Percentiles rank a stretch among this genome's conserved stretches.
phyloP scores from a whole-genome alignment of 495 filamentous ascomycete species.

The Aspergillus carlsbadensis region DNA sequence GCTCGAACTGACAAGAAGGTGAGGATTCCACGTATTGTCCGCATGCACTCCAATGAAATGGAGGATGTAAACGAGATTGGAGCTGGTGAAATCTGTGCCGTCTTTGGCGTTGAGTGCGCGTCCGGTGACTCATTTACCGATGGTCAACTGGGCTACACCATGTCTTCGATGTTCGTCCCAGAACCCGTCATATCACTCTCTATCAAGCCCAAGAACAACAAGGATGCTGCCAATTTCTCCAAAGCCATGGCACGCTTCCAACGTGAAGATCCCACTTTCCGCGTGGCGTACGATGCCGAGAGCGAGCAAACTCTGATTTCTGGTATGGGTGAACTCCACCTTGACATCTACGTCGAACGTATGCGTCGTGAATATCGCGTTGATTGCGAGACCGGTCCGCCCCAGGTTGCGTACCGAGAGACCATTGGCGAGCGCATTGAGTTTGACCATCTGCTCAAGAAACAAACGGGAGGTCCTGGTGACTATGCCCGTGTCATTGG shows the following conservation, averaged over 20 bases:
- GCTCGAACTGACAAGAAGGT: conserved; percentile 93
- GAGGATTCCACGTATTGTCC: conserved; percentile 94
- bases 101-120: conserved; percentile 97
- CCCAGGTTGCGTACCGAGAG: conserved; percentile 97
- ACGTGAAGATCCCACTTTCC: conserved; percentile 97
- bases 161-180: conserved; percentile 99
- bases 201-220: conserved; percentile 93
- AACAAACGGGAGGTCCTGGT: conserved; percentile 94
- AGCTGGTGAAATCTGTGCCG: conserved; percentile 96
- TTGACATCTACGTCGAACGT: conserved; percentile 97
- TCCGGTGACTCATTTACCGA: conserved; percentile 99
- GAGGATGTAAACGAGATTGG: conserved; percentile 91
- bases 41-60: conserved; percentile 99
- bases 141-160: conserved; percentile 85
- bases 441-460: conserved; percentile 94
- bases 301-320: conserved; percentile 95
- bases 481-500: conserved; percentile 94
- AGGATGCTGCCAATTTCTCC: conserved; percentile 90
- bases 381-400: conserved; percentile 91
- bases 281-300: conserved; percentile 87
- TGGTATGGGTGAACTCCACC: conserved; percentile 97
- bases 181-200: conserved; percentile 97
- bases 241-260: conserved; percentile 99
- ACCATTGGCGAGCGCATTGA: conserved; percentile 74
- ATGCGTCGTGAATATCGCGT: conserved; percentile 97